phyloP scores from a whole-genome alignment of 176 grass and related monocot species.

The Urochloa ruziziensis region DNA sequence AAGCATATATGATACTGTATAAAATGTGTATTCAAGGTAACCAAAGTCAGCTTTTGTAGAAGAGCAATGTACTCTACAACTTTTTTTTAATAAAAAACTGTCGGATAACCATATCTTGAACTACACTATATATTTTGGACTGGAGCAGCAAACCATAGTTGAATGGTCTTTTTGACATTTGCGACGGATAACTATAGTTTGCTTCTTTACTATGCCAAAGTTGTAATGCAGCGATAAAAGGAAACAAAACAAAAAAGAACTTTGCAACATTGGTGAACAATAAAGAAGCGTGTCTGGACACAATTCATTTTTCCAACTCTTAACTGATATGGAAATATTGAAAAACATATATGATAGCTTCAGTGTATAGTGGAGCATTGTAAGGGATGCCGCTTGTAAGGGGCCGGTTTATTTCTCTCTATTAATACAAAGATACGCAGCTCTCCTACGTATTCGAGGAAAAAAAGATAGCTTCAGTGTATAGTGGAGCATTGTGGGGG shows the following conservation, averaged over 20 bases:
- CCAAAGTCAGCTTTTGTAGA: not conserved
- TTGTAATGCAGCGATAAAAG: not conserved
- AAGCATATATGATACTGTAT: not conserved
- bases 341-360: not conserved
- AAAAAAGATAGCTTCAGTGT: too few relatives aligned
- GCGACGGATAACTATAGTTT: not conserved
- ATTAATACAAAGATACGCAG: too few relatives aligned
- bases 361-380: too few relatives aligned
- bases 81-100: not conserved
- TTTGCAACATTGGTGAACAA: not conserved
- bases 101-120: not conserved
- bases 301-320: not conserved
- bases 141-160: not conserved
- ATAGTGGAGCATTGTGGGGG: not conserved
- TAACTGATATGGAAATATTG: not conserved
- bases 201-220: not conserved
- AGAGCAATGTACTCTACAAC: not conserved
- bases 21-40: not conserved
- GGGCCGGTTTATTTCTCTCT: too few relatives aligned
- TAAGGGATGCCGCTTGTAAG: too few relatives aligned
- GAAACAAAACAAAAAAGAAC: not conserved
- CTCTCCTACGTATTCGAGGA: too few relatives aligned
- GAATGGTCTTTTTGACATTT: not conserved
- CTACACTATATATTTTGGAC: not conserved
- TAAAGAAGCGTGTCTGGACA: not conserved